Evolutionary conservation across 805 yeast species (phyloP), one percentile per base, ranked within the genome.

Genomic region (Alloascoidea hylecoeti): DNA sequence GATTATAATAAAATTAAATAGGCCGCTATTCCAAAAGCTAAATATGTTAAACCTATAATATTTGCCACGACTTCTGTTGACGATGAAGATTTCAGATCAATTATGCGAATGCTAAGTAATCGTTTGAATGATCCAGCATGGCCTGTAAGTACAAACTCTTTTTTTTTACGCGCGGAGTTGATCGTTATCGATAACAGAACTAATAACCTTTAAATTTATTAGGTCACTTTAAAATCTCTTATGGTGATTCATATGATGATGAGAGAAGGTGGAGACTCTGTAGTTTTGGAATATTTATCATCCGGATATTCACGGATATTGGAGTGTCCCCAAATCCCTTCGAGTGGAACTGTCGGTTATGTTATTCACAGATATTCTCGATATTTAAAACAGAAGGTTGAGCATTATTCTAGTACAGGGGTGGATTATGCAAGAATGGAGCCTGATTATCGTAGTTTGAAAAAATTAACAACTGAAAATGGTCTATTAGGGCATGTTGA

Each of bases 21-120:
- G 30, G n/a, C n/a, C 9, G 94, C 94, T 5, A 85, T 92, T 6
- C 94, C 94, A 3, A 82, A 82, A 56, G 75, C 82, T 18, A 82
- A 82, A 52, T 82, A 82, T 50, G 70, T 82, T 38, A 92, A 82
- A 56, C 94, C 94, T 1, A 80, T 82, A 36, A 61, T 82, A 27
- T 63, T 62, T 35, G 64, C 68, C 4, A 59, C 70, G 0, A 45
- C 59, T 9, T 47, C 50, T 36, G 52, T 48, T 15, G 49, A 45
- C 3, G 68, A 76, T 44, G 49, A 45, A 4, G 66, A 76, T 44
- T 75, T 81, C 47, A 56, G 59, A 43, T 70, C 74, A n/a, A 72
- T 82, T 18, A 70, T 79, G 70, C 58, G 61, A 34, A 63, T 78
- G 0, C 56, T 82, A 35, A 63, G 61, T 19, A 46, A 51, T 6